Evolutionary conservation across 345 rosid species (phyloP).

Genomic region (Euphorbia peplus): DNA sequence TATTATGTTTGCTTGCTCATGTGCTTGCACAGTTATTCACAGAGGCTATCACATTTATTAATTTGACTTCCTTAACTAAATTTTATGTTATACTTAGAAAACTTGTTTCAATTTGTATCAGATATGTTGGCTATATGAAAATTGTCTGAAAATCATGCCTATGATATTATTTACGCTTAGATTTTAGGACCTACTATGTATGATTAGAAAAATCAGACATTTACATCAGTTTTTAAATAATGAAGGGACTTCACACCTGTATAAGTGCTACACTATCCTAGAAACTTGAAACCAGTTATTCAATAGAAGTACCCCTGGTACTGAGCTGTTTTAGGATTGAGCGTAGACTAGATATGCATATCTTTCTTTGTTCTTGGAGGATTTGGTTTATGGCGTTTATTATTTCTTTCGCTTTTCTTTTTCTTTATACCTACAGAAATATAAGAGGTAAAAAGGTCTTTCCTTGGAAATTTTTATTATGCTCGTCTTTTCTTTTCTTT

Average conservation of each 20-base stretch:
- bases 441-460: neutral
- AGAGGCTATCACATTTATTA: neutral
- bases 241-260: neutral
- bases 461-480: neutral
- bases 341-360: neutral
- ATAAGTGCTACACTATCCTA: neutral
- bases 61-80: slow-evolving; percentile 7
- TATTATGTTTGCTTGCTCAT: neutral
- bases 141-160: neutral
- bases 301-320: neutral
- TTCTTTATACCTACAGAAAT: neutral
- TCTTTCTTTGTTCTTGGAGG: neutral
- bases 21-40: neutral
- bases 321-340: neutral
- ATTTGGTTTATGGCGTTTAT: neutral
- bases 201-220: neutral
- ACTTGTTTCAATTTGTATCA: neutral
- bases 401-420: neutral
- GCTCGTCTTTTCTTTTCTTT: neutral
- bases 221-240: neutral
- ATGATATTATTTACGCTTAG: neutral
- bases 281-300: neutral
- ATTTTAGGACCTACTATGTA: neutral
- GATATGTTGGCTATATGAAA: neutral
- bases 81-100: neutral